Percentiles rank a stretch among this genome's conserved stretches.
Evolutionary conservation across 2,329 filamentous ascomycete species (phyloP).

Genomic region (Arthrobotrys megalospora): DNA sequence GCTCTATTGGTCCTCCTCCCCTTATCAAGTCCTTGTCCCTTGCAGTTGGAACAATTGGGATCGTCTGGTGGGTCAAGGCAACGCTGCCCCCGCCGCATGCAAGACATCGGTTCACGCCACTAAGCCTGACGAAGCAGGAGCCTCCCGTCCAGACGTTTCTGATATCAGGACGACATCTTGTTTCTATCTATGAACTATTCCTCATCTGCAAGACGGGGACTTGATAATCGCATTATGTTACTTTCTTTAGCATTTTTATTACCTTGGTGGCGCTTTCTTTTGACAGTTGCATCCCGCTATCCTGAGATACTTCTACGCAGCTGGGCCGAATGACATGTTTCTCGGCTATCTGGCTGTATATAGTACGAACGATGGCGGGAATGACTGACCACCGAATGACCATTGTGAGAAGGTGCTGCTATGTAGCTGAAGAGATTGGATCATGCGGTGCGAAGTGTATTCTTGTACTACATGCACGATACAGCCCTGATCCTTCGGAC

Average conservation of each 20-base stretch:
- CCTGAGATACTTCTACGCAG: neutral
- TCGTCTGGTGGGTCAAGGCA: conserved; percentile 39
- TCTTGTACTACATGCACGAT: conserved; percentile 4
- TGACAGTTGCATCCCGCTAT: neutral
- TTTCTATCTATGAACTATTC: conserved; percentile 47
- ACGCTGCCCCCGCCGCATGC: conserved; percentile 13
- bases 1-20: conserved; percentile 40
- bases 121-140: conserved; percentile 56
- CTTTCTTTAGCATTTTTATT: conserved; percentile 22
- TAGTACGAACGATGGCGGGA: neutral
- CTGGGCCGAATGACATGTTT: neutral
- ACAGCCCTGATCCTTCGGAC: conserved; percentile 18
- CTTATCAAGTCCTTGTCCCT: conserved; percentile 29
- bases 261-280: conserved; percentile 35
- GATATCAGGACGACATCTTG: conserved; percentile 32
- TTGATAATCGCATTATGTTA: conserved; percentile 46
- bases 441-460: conserved; percentile 28
- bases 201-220: conserved; percentile 39
- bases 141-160: conserved; percentile 24
- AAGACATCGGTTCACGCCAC: conserved; percentile 26
- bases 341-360: conserved; percentile 24
- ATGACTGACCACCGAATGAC: conserved; percentile 10
- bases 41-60: conserved; percentile 43
- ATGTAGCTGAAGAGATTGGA: conserved; percentile 3
- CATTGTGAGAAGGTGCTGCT: conserved; percentile 45